phyloP scores from a whole-genome alignment of 768 basidiomycete genomes.

The Russula lepida region DNA sequence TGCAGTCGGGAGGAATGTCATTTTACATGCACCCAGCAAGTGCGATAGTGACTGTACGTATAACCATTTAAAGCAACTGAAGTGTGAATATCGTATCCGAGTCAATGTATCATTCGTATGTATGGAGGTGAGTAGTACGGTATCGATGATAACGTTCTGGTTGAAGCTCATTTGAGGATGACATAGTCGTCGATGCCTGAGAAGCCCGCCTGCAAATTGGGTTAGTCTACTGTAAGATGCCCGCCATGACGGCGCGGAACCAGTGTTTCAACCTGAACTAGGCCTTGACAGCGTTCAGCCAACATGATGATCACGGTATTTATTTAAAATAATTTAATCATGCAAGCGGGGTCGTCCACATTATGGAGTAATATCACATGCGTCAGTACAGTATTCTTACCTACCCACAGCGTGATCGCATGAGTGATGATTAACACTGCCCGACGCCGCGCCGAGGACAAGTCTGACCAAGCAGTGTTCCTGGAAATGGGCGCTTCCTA shows the following conservation, averaged over 20 bases:
- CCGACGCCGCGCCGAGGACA: background rate
- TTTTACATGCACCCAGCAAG: background rate
- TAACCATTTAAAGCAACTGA: too few relatives aligned
- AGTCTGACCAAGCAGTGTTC: background rate
- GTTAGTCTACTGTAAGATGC: background rate
- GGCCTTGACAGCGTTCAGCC: background rate
- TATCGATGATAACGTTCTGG: background rate
- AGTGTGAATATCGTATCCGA: too few relatives aligned
- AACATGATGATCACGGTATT: background rate
- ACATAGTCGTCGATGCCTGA: background rate
- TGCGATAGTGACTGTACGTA: background rate
- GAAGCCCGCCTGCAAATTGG: background rate
- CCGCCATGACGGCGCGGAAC: background rate
- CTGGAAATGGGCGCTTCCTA: background rate
- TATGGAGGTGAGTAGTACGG: background rate
- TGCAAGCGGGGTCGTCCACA: too few relatives aligned
- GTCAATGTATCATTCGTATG: too few relatives aligned
- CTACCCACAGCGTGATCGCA: background rate
- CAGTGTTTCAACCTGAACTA: background rate
- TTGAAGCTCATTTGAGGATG: background rate
- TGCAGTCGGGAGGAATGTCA: background rate
- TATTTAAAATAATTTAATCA: too few relatives aligned
- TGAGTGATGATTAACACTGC: background rate
- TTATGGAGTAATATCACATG: background rate
- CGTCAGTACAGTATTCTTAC: background rate